These are phyloP conservation scores for Trypanosoma theileri DNA, from an alignment of 208 protist genomes.

Conservation along the genomic window DNA sequence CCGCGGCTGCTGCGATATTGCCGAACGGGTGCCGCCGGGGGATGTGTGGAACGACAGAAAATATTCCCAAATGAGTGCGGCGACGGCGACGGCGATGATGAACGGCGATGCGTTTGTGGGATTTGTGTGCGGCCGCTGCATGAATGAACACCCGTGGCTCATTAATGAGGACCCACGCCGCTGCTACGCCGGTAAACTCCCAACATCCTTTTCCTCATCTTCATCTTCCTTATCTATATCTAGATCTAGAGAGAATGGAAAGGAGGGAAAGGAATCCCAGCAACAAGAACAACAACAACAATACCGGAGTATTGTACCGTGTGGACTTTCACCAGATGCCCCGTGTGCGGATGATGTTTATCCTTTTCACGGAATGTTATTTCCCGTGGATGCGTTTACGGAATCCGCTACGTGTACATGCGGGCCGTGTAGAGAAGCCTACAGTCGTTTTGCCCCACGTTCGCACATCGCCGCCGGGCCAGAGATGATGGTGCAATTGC, in stretches of 20 bases:
- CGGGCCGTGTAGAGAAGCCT: conserved; percentile 55
- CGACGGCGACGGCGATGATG: conserved; percentile 59
- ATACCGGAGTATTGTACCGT: conserved; percentile 41
- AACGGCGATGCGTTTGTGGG: conserved; percentile 80
- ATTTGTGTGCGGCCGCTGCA: conserved; percentile 76
- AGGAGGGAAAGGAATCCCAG: no score
- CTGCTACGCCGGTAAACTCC: conserved; percentile 68
- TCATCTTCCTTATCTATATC: no score
- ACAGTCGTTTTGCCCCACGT: conserved; percentile 64
- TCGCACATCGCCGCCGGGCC: conserved; percentile 41
- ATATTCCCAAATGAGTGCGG: conserved; percentile 36
- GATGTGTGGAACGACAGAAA: conserved; percentile 43
- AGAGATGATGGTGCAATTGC: conserved; percentile 73
- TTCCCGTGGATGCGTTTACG: conserved; percentile 67
- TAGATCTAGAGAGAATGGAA: no score
- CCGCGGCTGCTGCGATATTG: conserved; percentile 60
- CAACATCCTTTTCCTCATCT: no score
- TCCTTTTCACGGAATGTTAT: conserved; percentile 75
- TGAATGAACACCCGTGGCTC: conserved; percentile 84
- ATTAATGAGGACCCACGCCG: conserved; percentile 44
- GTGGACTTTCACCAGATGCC: conserved; percentile 29
- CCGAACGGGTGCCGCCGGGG: conserved; percentile 41
- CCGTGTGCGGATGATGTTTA: conserved; percentile 29
- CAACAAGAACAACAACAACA: conserved; percentile 17
- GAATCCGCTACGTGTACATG: conserved; percentile 66